These are phyloP conservation scores for Aspergillus incahuasiensis DNA, from an alignment of 495 filamentous ascomycete genomes.

Conservation along the genomic window DNA sequence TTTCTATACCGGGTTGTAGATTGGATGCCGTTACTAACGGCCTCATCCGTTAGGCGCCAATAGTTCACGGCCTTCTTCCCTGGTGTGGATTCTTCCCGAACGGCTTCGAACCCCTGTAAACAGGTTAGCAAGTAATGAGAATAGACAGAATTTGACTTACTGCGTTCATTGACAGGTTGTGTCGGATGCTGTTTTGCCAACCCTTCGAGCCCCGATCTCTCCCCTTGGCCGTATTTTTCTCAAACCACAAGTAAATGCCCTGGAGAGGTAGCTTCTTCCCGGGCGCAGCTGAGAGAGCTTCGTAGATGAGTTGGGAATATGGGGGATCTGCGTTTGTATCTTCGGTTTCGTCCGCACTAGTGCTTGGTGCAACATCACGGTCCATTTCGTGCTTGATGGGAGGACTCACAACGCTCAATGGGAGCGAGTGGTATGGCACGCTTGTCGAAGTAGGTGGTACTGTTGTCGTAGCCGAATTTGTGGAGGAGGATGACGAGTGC, in stretches of 20 bases:
- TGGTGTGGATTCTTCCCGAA: slow-evolving; percentile 41
- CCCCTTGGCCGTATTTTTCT: slow-evolving; percentile 71
- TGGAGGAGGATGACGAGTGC: background rate
- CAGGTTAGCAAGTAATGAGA: slow-evolving; percentile 7
- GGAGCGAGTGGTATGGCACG: slow-evolving; percentile 21
- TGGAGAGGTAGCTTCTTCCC: slow-evolving; percentile 69
- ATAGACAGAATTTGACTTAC: slow-evolving; percentile 50
- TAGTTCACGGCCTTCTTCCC: slow-evolving; percentile 56
- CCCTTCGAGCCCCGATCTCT: slow-evolving; percentile 61
- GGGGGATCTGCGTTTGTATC: slow-evolving; percentile 51
- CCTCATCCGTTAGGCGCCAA: slow-evolving; percentile 65
- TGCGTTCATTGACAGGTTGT: slow-evolving; percentile 95
- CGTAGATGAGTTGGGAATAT: slow-evolving; percentile 79
- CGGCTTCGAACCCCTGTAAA: slow-evolving; percentile 60
- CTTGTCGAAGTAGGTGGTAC: slow-evolving; percentile 22
- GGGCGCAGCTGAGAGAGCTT: slow-evolving; percentile 62
- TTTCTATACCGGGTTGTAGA: slow-evolving; percentile 72
- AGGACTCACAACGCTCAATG: slow-evolving; percentile 14
- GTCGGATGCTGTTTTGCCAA: slow-evolving; percentile 96
- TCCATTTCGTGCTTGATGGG: slow-evolving; percentile 7
- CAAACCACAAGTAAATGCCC: slow-evolving; percentile 90
- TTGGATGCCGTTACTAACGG: slow-evolving; percentile 57
- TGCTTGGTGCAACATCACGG: slow-evolving; percentile 13
- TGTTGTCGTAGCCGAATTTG: slow-evolving; percentile 6
- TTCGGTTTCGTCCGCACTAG: slow-evolving; percentile 19